These are phyloP conservation scores for Thinopyrum obtusiflorum DNA, from an alignment of 202 grass and related monocot genomes.

Conservation along the genomic window DNA sequence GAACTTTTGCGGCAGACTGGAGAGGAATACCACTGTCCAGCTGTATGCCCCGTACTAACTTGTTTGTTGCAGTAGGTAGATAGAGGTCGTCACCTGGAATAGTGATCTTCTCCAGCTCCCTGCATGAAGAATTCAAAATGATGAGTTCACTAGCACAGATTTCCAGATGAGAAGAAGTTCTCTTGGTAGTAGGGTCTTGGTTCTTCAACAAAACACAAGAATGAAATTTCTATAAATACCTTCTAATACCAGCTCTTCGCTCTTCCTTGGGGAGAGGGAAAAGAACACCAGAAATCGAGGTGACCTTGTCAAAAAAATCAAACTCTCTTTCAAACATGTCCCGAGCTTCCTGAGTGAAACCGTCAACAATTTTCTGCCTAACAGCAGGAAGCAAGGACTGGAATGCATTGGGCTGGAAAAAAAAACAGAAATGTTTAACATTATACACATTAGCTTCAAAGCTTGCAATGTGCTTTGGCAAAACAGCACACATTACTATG, in stretches of 20 bases:
- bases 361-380: conserved; percentile 81
- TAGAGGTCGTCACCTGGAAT: conserved; percentile 92
- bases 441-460: conserved; percentile 21
- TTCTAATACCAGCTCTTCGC: conserved; percentile 85
- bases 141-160: conserved; percentile 19
- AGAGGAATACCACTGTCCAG: conserved; percentile 96
- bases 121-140: conserved; percentile 39
- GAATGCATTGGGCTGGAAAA: conserved; percentile 68
- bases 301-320: conserved; percentile 91
- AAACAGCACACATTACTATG: conserved; percentile 23
- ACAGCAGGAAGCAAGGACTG: conserved; percentile 79
- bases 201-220: conserved; percentile 19
- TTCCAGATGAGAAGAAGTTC: background rate
- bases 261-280: conserved; percentile 97
- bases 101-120: conserved; percentile 92
- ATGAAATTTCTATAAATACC: conserved; percentile 44
- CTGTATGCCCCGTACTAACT: conserved; percentile 89
- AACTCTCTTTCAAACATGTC: conserved; percentile 89
- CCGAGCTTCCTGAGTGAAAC: conserved; percentile 77
- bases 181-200: conserved; percentile 12
- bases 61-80: conserved; percentile 94
- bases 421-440: conserved; percentile 19
- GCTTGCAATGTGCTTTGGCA: conserved; percentile 13
- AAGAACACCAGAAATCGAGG: conserved; percentile 96
- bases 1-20: conserved; percentile 99